Base-by-base conservation (phyloP, 2,329 filamentous ascomycete species). In the Diaporthe vexans region DNA sequence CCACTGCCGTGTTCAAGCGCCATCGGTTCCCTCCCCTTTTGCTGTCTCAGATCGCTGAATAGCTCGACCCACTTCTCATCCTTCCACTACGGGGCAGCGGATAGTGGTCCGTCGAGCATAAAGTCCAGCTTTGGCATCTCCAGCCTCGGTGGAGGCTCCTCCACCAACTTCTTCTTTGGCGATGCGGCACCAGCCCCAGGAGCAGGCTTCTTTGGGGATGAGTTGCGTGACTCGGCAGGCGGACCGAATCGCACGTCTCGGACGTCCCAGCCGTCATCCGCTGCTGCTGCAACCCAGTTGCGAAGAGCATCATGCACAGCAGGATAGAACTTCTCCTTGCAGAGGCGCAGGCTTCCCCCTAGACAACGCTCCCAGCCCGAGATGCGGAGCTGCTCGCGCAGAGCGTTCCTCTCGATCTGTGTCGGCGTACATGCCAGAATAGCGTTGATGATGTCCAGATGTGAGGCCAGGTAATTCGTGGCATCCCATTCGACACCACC, bases 401-500 rank as follows among this genome's bases (percentile, higher is more conserved):
- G 88, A 0, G 85, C 81, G 83, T 98, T 98, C 75, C 97, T 94
- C 74, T 94, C 92, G 33, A 89, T 83, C 2, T 81, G 79, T 0
- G 92, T 92, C 0, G 94, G 93, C 0, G 97, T 89, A 74, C 93
- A 96, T 0, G 96, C 94, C 73, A 98, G 85, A 73, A 98, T 91
- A 40, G 95, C 96, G 80, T 98, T 99, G 79, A 98, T 85, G 15
- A 99, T 91, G 80, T 98, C 97, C 13, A 99, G 88, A 80, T 99
- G 96, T 0, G 94, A 94, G 24, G 96, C 95, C 15, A 98, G 88
- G 82, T 98, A 98, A 83, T 98, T 98, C 13, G 97, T 98, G 3
- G 97, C 97, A 81, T 98, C 97, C 97, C 97, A 98, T 84, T 99
- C 97, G 13, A 98, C 97, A 71, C 97, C 96, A 65, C 97, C 97